A percentile compares a stretch with the other conserved stretches of the same genome.
Conservation (phyloP, 768 basidiomycete species). For the Psilocybe subaeruginosa region DNA sequence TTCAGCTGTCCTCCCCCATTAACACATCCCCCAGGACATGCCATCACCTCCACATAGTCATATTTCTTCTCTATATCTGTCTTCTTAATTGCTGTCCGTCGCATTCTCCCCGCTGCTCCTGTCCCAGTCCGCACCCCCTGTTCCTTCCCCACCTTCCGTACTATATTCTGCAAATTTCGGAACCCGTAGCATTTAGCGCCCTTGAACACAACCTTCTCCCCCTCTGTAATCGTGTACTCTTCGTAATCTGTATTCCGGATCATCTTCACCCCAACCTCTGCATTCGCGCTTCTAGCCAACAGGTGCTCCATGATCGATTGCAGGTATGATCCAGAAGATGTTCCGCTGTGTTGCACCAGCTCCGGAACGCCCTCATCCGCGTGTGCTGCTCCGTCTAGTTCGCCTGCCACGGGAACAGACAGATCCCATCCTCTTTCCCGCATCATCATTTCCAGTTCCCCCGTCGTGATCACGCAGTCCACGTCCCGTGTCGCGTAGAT, state of each 20-base stretch:
- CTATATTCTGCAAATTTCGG: slow-evolving; percentile 95
- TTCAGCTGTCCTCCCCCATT: slow-evolving; percentile 94
- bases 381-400: slow-evolving; percentile 36
- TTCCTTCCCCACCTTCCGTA: slow-evolving; percentile 89
- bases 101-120: slow-evolving; percentile 34
- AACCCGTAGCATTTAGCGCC: slow-evolving; percentile 98
- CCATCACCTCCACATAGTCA: slow-evolving; percentile 98
- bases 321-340: slow-evolving; percentile 92
- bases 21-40: slow-evolving; percentile 96
- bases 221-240: slow-evolving; percentile 61
- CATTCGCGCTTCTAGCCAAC: slow-evolving; percentile 38
- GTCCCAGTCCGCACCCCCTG: slow-evolving; percentile 71
- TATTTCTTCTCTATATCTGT: slow-evolving; percentile 51
- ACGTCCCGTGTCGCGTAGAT: slow-evolving; percentile 86
- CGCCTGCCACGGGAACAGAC: slow-evolving; percentile 54
- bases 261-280: slow-evolving; percentile 54
- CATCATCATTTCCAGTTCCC: slow-evolving; percentile 88
- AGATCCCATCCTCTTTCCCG: slow-evolving; percentile 83
- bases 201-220: slow-evolving; percentile 75
- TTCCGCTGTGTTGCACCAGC: slow-evolving; percentile 76
- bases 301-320: slow-evolving; percentile 73
- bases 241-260: slow-evolving; percentile 80
- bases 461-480: slow-evolving; percentile 97
- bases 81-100: slow-evolving; percentile 34
- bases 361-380: slow-evolving; percentile 55